phyloP scores from a whole-genome alignment of 2,329 filamentous ascomycete genomes.

The Alternaria sp. region DNA sequence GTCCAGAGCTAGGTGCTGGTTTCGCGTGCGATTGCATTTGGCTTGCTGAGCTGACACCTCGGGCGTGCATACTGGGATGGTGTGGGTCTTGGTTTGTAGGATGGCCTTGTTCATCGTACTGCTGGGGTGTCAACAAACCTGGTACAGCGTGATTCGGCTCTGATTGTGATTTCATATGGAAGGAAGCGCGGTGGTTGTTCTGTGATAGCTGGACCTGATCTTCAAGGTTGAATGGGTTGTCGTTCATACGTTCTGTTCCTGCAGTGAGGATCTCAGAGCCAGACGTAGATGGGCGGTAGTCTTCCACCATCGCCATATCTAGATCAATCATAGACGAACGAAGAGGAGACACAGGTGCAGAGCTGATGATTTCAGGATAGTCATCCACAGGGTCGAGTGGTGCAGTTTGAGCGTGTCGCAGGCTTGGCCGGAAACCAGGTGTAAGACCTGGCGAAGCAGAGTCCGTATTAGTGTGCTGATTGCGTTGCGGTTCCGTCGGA shows the following conservation, averaged over 20 bases:
- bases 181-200: conserved; percentile 51
- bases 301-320: conserved; percentile 52
- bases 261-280: conserved; percentile 50
- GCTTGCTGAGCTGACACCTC: conserved; percentile 47
- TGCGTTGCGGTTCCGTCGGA: conserved; percentile 26
- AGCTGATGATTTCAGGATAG: conserved; percentile 46
- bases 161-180: conserved; percentile 53
- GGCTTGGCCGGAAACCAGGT: conserved; percentile 50
- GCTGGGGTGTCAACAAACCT: conserved; percentile 49
- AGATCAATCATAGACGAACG: conserved; percentile 57
- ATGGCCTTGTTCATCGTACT: conserved; percentile 48
- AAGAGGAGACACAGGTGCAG: conserved; percentile 47
- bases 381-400: conserved; percentile 52
- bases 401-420: conserved; percentile 55
- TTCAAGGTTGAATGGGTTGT: conserved; percentile 61
- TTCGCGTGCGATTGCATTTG: conserved; percentile 44
- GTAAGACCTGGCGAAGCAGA: conserved; percentile 43
- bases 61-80: conserved; percentile 44
- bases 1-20: conserved; percentile 31
- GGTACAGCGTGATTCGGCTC: conserved; percentile 52
- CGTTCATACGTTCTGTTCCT: conserved; percentile 53
- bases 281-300: conserved; percentile 56
- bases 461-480: conserved; percentile 24
- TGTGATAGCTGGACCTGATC: conserved; percentile 53
- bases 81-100: conserved; percentile 42